Percentiles rank a stretch among this genome's conserved stretches.
Conservation (phyloP, 2,329 filamentous ascomycete species). For the Claviceps quebecensis region DNA sequence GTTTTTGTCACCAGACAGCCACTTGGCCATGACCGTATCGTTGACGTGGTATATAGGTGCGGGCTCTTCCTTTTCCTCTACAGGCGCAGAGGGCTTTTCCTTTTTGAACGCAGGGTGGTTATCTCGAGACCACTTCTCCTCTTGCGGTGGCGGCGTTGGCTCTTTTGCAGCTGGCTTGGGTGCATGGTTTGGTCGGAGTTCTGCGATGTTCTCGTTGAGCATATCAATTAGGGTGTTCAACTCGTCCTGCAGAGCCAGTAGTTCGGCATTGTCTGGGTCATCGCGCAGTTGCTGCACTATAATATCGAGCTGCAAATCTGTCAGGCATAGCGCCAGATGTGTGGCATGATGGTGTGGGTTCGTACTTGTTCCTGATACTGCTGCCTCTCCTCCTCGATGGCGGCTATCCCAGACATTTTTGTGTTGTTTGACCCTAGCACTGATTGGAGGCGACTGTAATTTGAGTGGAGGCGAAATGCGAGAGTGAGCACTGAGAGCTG, state of each 20-base stretch:
- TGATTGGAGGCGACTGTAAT: no score
- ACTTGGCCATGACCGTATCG: slow-evolving; percentile 81
- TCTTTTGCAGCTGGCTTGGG: slow-evolving; percentile 30
- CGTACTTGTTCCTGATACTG: slow-evolving; percentile 43
- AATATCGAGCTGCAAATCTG: slow-evolving; percentile 51
- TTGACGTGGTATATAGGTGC: slow-evolving; percentile 65
- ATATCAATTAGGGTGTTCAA: slow-evolving; percentile 69
- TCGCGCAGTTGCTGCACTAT: slow-evolving; percentile 62
- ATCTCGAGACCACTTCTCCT: slow-evolving; percentile 66
- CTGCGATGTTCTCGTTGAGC: slow-evolving; percentile 66
- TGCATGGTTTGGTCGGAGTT: slow-evolving; percentile 46
- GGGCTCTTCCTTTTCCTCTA: slow-evolving; percentile 38
- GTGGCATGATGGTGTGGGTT: background rate
- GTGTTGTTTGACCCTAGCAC: background rate
- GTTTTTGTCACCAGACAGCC: slow-evolving; percentile 73
- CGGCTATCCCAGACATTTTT: slow-evolving; percentile 20
- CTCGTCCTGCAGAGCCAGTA: slow-evolving; percentile 64
- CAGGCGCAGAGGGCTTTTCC: slow-evolving; percentile 31
- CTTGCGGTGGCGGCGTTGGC: slow-evolving; percentile 34
- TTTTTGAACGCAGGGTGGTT: slow-evolving; percentile 67
- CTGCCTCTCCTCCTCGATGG: slow-evolving; percentile 37
- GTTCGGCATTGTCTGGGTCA: slow-evolving; percentile 67
- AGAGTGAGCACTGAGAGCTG: background rate
- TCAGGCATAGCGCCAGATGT: slow-evolving; percentile 8
- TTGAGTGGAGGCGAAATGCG: background rate